A percentile compares a stretch with the other conserved stretches of the same genome.
phyloP scores from a whole-genome alignment of 176 grass and related monocot genomes.

The Aegilops speltoides region DNA sequence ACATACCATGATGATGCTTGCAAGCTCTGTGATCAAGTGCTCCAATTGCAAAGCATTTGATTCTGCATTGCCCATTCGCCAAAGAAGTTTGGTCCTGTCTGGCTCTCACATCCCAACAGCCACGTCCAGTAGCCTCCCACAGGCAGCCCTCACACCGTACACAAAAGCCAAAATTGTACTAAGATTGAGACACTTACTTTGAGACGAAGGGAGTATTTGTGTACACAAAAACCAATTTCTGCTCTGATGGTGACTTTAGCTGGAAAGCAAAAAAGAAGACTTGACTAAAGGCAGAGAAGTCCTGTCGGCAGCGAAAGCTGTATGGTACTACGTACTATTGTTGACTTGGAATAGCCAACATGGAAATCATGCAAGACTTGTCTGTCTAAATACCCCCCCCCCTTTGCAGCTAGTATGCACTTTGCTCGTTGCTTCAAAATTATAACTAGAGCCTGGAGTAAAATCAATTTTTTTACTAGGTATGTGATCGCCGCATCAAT shows the following conservation, averaged over 20 bases:
- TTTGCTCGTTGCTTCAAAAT: background rate
- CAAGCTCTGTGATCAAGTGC: background rate
- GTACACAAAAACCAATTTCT: background rate
- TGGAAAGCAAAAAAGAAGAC: background rate
- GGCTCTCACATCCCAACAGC: too few relatives aligned
- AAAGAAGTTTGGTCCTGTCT: background rate
- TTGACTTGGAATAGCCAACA: background rate
- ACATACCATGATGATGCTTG: background rate
- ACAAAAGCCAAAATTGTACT: too few relatives aligned
- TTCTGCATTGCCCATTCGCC: background rate
- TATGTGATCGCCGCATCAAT: background rate
- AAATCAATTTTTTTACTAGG: background rate
- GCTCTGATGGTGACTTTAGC: background rate
- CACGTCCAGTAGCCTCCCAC: too few relatives aligned
- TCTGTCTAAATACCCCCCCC: too few relatives aligned
- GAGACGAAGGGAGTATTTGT: too few relatives aligned
- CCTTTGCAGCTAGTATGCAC: too few relatives aligned
- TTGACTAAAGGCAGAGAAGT: background rate
- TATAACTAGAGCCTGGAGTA: background rate
- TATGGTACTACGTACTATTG: background rate
- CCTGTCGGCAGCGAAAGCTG: background rate
- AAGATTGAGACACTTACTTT: too few relatives aligned
- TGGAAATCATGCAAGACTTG: too few relatives aligned
- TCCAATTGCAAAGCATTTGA: background rate
- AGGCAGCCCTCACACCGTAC: too few relatives aligned